Base-by-base conservation (phyloP, 331 rosid species). In the Stylosanthes scabra region DNA sequence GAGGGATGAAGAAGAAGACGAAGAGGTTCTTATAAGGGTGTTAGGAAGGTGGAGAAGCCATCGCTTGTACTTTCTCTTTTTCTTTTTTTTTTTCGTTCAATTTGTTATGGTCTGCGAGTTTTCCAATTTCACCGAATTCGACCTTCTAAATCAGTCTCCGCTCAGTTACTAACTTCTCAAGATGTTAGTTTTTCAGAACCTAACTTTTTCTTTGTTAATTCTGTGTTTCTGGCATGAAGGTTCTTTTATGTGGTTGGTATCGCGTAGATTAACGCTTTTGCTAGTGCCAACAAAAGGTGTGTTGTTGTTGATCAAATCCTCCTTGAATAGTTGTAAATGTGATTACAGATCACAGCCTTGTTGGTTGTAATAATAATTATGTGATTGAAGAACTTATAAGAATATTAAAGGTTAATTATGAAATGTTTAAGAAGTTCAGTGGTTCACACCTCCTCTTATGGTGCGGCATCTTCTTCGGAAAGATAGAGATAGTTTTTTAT, bases 41-140 rank as follows among this genome's bases (percentile, higher is more conserved):
- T 67, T 87, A 90, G 86, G 93, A 89, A 87, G 93, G 97, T 83
- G 73, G 90, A 77, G 93, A 84, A 59, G 91, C 96, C 97, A 93
- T 89, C 50, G 62, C 10, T 39, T 31, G 2, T 31, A 1, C 34
- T 31, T 3, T 31, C 34, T 31, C 34, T 31, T 3, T 31, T 31
- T 31, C 4, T 31, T 3, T 31, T 20, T n/a, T n/a, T 20, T 20
- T 20, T 1, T 20, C 25, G 25, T 20, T 20, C 25, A 20, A 20
- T 20, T 20, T 20, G 25, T 20, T 20, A 20, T 20, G 25, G 25
- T 20, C 1, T 20, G 25, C 25, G 25, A 20, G 25, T 20, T 20
- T 20, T 1, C 25, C 25, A 20, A 20, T 83, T 88, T 58, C 80
- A 82, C 63, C 82, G 79, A 51, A 78, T 70, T 77, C 90, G 84